These are phyloP conservation scores for Neocatenulostroma microsporum DNA, from an alignment of 2,329 filamentous ascomycete species.

Conservation along the genomic window DNA sequence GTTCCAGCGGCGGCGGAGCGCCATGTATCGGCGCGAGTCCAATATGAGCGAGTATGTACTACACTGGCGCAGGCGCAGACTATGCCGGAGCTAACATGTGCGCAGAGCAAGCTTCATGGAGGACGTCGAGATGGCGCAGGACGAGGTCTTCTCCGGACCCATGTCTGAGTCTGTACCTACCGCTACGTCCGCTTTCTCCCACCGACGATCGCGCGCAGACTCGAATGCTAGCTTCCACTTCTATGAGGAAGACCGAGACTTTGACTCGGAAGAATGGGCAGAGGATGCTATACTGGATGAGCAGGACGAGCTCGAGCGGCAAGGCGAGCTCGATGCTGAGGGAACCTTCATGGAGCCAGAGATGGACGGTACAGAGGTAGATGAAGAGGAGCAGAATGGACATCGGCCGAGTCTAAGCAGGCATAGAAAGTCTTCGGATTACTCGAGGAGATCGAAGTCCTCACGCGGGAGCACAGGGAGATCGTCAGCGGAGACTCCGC, in stretches of 20 bases:
- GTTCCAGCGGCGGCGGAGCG: constrained; percentile 18
- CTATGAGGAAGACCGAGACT: constrained; percentile 65
- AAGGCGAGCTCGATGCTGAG: constrained; percentile 31
- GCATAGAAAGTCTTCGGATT: constrained; percentile 53
- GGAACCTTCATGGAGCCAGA: constrained; percentile 27
- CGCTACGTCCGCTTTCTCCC: constrained; percentile 83
- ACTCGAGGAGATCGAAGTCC: constrained; percentile 10
- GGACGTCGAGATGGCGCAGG: constrained; percentile 97
- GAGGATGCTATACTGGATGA: constrained; percentile 44
- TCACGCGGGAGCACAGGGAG: constrained; percentile 16
- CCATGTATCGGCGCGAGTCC: constrained; percentile 55
- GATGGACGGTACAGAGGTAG: constrained; percentile 14
- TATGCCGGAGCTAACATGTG: not conserved
- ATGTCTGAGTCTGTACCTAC: constrained; percentile 94
- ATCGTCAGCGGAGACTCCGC: constrained; percentile 51
- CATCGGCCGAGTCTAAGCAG: constrained; percentile 29
- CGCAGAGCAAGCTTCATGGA: constrained; percentile 55
- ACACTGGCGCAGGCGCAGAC: no score
- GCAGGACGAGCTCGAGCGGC: constrained; percentile 33
- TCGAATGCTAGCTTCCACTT: constrained; percentile 86
- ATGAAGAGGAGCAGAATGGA: constrained; percentile 6
- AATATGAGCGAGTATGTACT: constrained; percentile 56
- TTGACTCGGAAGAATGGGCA: constrained; percentile 35
- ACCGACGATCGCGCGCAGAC: constrained; percentile 70
- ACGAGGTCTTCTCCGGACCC: constrained; percentile 89